phyloP scores from a whole-genome alignment of 2,329 filamentous ascomycete species.

The Colletotrichum plurivorum region DNA sequence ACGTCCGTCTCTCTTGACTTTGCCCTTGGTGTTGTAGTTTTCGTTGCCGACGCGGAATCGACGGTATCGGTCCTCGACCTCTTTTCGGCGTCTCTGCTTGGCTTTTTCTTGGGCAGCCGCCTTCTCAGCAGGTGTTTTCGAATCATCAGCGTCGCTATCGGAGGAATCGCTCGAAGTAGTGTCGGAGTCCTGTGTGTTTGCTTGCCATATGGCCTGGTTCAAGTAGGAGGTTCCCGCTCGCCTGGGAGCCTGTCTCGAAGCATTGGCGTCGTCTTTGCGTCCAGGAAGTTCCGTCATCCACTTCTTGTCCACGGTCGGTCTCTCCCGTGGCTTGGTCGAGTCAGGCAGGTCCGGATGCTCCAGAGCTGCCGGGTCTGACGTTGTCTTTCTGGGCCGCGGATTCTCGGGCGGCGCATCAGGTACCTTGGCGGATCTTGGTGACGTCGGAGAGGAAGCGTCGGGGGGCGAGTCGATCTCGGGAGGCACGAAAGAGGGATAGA shows the following conservation, averaged over 20 bases:
- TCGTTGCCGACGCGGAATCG: slow-evolving; percentile 75
- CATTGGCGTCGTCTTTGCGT: slow-evolving; percentile 26
- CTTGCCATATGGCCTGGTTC: slow-evolving; percentile 45
- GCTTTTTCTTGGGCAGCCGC: slow-evolving; percentile 8
- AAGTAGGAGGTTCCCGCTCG: slow-evolving; percentile 49
- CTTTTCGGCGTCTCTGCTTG: slow-evolving; percentile 28
- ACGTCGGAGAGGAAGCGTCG: background rate
- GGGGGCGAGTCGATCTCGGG: slow-evolving; percentile 45
- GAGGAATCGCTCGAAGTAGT: slow-evolving; percentile 45
- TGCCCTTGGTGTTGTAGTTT: slow-evolving; percentile 75
- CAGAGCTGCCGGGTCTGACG: slow-evolving; percentile 35
- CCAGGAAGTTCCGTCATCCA: slow-evolving; percentile 43
- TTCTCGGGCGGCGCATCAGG: background rate
- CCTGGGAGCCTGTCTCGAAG: slow-evolving; percentile 41
- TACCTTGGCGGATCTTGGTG: background rate
- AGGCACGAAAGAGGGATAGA: slow-evolving; percentile 51
- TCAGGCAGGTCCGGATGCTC: slow-evolving; percentile 1
- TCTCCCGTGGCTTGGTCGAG: background rate
- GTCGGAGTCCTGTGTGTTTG: slow-evolving; percentile 40
- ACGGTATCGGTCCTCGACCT: slow-evolving; percentile 56
- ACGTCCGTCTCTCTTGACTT: slow-evolving; percentile 77
- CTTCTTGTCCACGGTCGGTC: slow-evolving; percentile 42
- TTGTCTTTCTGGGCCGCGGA: slow-evolving; percentile 27
- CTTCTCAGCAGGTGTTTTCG: slow-evolving; percentile 16
- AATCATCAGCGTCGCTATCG: slow-evolving; percentile 42